A percentile compares a stretch with the other conserved stretches of the same genome.
Evolutionary conservation across 116 monocot genomes (phyloP).

Genomic region (Zostera marina): DNA sequence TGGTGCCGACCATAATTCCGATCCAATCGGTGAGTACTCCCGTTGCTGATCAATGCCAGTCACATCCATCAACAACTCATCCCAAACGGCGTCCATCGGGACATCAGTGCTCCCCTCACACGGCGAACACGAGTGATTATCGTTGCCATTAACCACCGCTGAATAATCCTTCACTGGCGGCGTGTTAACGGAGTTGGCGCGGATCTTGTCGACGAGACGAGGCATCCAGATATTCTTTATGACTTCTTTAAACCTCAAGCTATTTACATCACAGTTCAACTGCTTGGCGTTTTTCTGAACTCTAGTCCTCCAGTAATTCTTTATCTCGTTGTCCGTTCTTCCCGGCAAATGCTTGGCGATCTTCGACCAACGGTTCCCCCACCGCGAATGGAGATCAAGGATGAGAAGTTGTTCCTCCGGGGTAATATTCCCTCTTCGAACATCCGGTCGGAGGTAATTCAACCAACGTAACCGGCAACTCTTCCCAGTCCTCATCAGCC

Average conservation of each 20-base stretch:
- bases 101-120: neutral
- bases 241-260: constrained; percentile 46
- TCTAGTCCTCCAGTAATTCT: constrained; percentile 47
- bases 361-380: constrained; percentile 71
- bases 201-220: constrained; percentile 53
- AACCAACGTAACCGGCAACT: constrained; percentile 79
- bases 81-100: no score
- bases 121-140: neutral
- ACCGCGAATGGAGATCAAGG: constrained; percentile 56
- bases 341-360: constrained; percentile 65
- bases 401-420: constrained; percentile 67
- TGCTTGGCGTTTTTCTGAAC: constrained; percentile 68
- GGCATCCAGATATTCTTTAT: constrained; percentile 59
- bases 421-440: constrained; percentile 58
- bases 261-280: constrained; percentile 59
- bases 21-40: neutral
- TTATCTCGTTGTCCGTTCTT: constrained; percentile 21
- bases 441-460: constrained; percentile 64
- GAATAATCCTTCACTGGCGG: no score
- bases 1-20: neutral
- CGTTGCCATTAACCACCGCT: no score
- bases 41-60: neutral
- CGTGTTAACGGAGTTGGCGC: constrained; percentile 22
- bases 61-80: no score
- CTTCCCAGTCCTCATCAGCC: constrained; percentile 26